These are phyloP conservation scores for Porcisia deanei DNA, from an alignment of 208 protist genomes.

Conservation along the genomic window DNA sequence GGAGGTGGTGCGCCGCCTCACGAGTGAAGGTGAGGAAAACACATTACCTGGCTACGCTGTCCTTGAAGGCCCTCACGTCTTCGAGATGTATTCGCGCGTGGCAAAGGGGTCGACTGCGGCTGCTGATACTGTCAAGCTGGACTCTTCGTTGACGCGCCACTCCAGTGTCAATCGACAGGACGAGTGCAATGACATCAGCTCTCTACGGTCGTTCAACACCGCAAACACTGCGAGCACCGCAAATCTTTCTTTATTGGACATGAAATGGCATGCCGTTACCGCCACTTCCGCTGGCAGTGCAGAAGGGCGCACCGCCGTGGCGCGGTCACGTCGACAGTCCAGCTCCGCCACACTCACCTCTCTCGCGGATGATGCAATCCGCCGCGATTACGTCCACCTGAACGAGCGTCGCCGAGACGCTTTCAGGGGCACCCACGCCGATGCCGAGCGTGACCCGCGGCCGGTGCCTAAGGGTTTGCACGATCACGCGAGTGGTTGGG, in stretches of 20 bases:
- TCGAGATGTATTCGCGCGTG: background rate
- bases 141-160: background rate
- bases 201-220: background rate
- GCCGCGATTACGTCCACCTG: constrained; percentile 32
- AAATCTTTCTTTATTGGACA: constrained; percentile 14
- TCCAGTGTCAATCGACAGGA: background rate
- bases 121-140: background rate
- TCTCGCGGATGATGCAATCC: constrained; percentile 50
- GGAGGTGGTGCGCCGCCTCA: constrained; percentile 45
- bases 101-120: background rate
- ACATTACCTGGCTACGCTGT: constrained; percentile 6
- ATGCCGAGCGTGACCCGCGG: constrained; percentile 70
- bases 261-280: constrained; percentile 1
- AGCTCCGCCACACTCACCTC: constrained; percentile 53
- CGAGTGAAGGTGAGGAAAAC: constrained; percentile 4
- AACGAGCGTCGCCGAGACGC: constrained; percentile 27
- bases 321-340: constrained; percentile 22
- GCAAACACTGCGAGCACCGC: background rate
- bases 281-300: background rate
- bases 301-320: background rate
- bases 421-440: constrained; percentile 29
- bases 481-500: constrained; percentile 83
- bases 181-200: background rate
- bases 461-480: constrained; percentile 80
- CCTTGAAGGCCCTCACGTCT: constrained; percentile 18